A percentile compares a stretch with the other conserved stretches of the same genome.
Conservation (phyloP, 192 early-diverging fungal species). For the Podila horticola region DNA sequence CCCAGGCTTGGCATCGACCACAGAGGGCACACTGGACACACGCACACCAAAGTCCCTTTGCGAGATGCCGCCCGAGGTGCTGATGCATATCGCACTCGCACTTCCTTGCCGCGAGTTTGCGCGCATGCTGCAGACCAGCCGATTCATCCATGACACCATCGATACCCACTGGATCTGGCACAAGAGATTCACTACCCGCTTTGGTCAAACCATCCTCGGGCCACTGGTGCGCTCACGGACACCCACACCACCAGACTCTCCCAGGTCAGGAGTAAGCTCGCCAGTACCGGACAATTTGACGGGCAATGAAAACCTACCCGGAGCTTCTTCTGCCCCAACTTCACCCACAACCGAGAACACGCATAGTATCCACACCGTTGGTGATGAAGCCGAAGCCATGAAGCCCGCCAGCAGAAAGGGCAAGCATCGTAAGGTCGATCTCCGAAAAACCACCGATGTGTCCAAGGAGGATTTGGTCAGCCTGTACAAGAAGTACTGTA, state of each 20-base stretch:
- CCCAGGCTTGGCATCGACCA: background rate
- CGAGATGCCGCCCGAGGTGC: slow-evolving; percentile 28
- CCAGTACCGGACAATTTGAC: background rate
- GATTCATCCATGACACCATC: slow-evolving; percentile 8
- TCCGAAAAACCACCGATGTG: slow-evolving; percentile 29
- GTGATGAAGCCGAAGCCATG: background rate
- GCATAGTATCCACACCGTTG: background rate
- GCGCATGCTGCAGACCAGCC: slow-evolving; percentile 30
- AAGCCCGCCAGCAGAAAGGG: slow-evolving; percentile 7
- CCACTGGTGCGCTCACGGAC: background rate
- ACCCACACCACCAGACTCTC: background rate
- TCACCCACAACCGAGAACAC: background rate
- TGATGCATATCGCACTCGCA: slow-evolving; percentile 18
- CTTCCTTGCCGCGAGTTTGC: slow-evolving; percentile 27
- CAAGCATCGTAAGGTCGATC: slow-evolving; percentile 27
- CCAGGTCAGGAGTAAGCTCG: background rate
- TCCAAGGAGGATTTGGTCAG: slow-evolving; percentile 22
- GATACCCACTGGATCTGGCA: slow-evolving; percentile 47
- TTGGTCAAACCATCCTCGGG: slow-evolving; percentile 30
- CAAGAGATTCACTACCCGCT: slow-evolving; percentile 21
- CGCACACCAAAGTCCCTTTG: background rate
- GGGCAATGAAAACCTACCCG: background rate
- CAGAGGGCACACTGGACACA: background rate
- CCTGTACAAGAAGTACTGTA: slow-evolving; percentile 35
- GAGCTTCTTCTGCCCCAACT: background rate